Evolutionary conservation across 2,329 filamentous ascomycete genomes (phyloP).

Genomic region (Lecanosticta acicola): DNA sequence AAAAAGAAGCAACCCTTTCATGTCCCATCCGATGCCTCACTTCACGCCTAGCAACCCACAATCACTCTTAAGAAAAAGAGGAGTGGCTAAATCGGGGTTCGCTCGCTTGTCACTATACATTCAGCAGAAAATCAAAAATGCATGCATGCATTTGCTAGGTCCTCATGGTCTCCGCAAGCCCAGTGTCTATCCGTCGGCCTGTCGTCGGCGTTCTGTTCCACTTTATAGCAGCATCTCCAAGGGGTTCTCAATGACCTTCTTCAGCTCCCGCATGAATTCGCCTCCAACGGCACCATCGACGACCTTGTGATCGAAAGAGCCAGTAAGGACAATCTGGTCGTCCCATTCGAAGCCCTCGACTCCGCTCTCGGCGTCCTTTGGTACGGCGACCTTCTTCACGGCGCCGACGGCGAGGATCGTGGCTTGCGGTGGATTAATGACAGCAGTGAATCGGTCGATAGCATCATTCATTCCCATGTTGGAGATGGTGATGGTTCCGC

Average conservation of each 20-base stretch:
- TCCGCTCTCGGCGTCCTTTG: slow-evolving; percentile 77
- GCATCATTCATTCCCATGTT: slow-evolving; percentile 99
- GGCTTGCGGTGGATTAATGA: slow-evolving; percentile 98
- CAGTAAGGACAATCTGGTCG: slow-evolving; percentile 92
- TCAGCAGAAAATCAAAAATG: slow-evolving; percentile 10
- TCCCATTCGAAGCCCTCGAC: slow-evolving; percentile 75
- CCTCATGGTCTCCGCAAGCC: slow-evolving; percentile 7
- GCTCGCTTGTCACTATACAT: slow-evolving; percentile 20
- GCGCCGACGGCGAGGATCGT: slow-evolving; percentile 92
- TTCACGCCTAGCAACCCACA: slow-evolving; percentile 5
- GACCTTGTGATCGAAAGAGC: slow-evolving; percentile 98
- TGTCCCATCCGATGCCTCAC: neutral
- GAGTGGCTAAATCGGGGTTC: neutral
- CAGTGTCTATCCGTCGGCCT: slow-evolving; percentile 2
- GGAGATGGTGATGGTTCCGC: slow-evolving; percentile 97
- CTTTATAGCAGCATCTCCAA: slow-evolving; percentile 81
- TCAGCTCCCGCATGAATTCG: slow-evolving; percentile 94
- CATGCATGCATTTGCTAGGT: too few species aligned
- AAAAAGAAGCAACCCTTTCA: slow-evolving; percentile 2
- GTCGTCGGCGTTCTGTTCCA: slow-evolving; percentile 7
- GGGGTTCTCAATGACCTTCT: slow-evolving; percentile 97
- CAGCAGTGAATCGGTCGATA: slow-evolving; percentile 92
- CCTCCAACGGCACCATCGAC: slow-evolving; percentile 93
- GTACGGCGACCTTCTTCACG: slow-evolving; percentile 89
- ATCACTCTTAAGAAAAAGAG: neutral